Evolutionary conservation across 331 rosid genomes (phyloP).

Genomic region (Telfairia occidentalis): DNA sequence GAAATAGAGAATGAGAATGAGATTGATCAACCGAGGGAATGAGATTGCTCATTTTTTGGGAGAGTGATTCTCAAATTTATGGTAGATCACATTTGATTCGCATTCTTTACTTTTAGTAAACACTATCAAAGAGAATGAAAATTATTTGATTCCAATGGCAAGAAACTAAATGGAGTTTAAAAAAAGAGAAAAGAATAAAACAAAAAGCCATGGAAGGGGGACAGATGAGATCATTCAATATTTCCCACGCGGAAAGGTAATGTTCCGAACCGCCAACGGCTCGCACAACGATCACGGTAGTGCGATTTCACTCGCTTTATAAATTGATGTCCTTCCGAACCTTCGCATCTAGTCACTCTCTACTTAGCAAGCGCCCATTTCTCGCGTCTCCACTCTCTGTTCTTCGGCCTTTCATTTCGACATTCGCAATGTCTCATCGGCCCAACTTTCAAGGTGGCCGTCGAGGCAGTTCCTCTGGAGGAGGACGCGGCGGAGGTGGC

Average conservation of each 20-base stretch:
- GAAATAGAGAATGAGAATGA: no score
- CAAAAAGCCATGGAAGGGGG: no score
- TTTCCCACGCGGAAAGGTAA: background rate
- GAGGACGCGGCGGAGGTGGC: conserved; percentile 27
- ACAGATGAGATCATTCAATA: no score
- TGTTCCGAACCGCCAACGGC: background rate
- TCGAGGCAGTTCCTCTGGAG: conserved; percentile 39
- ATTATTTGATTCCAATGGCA: no score
- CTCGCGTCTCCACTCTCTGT: conserved; percentile 14
- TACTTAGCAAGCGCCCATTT: conserved; percentile 1
- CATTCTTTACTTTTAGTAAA: no score
- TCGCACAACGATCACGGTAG: background rate
- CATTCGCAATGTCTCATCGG: conserved; percentile 51
- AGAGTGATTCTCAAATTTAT: no score
- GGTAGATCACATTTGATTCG: no score
- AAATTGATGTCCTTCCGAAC: conserved; percentile 11
- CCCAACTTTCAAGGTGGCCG: conserved; percentile 70
- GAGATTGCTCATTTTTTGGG: no score
- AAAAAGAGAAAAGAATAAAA: no score
- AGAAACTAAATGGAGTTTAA: no score
- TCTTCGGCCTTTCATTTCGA: conserved; percentile 20
- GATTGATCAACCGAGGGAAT: no score
- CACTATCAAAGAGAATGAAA: no score
- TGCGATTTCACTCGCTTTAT: background rate
- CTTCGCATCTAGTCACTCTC: background rate